These are phyloP conservation scores for Schizochytrium sp. DNA, from an alignment of 108 stramenopile species.

Conservation along the genomic window DNA sequence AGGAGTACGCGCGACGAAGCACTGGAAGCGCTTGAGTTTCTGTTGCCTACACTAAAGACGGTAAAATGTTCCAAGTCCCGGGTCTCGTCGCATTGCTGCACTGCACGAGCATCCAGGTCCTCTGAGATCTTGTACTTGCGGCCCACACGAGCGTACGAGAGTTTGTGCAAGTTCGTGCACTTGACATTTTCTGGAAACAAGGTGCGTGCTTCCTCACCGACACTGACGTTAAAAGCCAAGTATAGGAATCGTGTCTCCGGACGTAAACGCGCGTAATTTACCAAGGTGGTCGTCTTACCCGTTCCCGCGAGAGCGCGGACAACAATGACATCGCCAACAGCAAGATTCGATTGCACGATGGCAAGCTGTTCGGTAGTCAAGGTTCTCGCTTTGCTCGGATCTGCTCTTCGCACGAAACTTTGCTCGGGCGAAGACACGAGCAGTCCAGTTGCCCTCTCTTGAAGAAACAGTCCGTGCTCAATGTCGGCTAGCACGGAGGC, in stretches of 20 bases:
- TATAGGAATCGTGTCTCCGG: not conserved
- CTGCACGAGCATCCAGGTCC: not conserved
- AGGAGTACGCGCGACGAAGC: not conserved
- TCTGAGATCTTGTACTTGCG: not conserved
- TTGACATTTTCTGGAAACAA: not conserved
- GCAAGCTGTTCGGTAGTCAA: not conserved
- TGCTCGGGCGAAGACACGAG: not conserved
- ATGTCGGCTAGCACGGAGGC: not conserved
- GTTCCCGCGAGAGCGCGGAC: not conserved
- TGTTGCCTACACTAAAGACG: not conserved
- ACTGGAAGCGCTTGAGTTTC: no score
- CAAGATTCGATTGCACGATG: not conserved
- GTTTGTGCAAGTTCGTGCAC: not conserved
- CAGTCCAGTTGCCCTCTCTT: not conserved
- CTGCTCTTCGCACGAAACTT: not conserved
- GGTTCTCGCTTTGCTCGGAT: not conserved
- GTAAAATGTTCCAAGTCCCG: not conserved
- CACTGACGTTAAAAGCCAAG: not conserved
- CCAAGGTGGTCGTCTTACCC: constrained; percentile 3
- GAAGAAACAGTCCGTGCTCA: not conserved
- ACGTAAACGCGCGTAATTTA: not conserved
- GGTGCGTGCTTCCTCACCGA: not conserved
- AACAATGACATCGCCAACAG: not conserved
- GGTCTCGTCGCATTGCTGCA: not conserved
- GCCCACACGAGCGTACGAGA: not conserved